Evolutionary conservation across 1,139 yeast genomes (phyloP), one percentile per base, ranked within the genome.

Genomic region (Keqinozyma sinolaborantium): DNA sequence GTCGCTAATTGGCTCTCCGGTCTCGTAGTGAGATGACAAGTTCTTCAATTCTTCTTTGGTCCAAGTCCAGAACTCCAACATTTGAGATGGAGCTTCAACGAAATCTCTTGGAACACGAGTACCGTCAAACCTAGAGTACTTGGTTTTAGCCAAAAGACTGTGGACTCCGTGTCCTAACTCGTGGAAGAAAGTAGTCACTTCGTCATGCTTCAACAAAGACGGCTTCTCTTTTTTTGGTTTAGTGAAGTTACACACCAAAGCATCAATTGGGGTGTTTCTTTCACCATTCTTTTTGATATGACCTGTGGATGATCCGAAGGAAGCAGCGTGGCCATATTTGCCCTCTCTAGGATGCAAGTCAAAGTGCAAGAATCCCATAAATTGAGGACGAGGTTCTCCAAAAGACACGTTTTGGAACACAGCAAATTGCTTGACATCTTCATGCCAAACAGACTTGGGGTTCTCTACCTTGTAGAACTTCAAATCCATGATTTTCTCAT

Each of bases 1-100:
- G 37, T 79, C 81, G 24, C 73, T 69, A 28, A 86, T 71, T 14
- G 73, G 66, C 47, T 74, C 76, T 16, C 78, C 77, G 3, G 81
- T 68, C 40, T 72, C 62, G 51, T 82, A 84, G 54, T 86, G 95
- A 15, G 73, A 66, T 0, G 92, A 80, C 30, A 86, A 60, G 9
- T 56, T 51, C 45, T 66, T 70, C 41, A 86, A 63, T 54, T 79
- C 81, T 26, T 70, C 59, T 36, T 69, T 71, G 33, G 81, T 73
- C 95, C 95, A 86, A 23, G 90, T 81, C 88, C 95, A 86, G 58
- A 79, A 83, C 56, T 86, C 95, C 44, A 86, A 67, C 83, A 86
- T 77, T 60, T 86, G 95, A 2, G 95, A 84, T 16, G 95, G 95
- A 26, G 92, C 86, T 56, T 86, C 95, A 30, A 85, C 95, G 58